Evolutionary conservation across 257 asterid species (phyloP), one percentile per base, ranked within the genome.

Genomic region (Echites panduratus): DNA sequence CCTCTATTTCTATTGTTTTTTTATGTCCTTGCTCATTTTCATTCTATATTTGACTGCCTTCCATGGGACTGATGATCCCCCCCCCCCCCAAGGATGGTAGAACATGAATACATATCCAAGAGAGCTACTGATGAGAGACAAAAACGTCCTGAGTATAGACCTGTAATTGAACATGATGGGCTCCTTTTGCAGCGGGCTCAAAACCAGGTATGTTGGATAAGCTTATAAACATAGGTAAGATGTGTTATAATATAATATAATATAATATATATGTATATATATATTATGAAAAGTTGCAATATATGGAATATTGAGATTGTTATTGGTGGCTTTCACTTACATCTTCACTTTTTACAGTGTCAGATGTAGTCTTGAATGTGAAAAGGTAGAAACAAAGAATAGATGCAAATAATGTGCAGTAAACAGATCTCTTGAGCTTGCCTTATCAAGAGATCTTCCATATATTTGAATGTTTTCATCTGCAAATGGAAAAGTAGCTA

Each of bases 161-260:
- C 97, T 75, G 72, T 91, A 52, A 83, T 91, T 45, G 99, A 91
- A 41, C 91, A 94, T 74, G 97, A 94, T 77, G 89, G 96, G 44
- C 80, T 94, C 76, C 82, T 84, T 40, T 83, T 89, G 85, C 94
- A 86, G 77, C 87, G 77, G 68, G 70, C 85, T 58, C 83, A 71
- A 59, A 86, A 84, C 77, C 88, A 87, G 97, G 97, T 91, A 56
- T 74, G 73, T 65, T 77, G 10, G n/a, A 47, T 49, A 40, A 29
- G 38, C 35, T 70, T 65, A 29, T 38, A n/a, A 22, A 7, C 56
- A 68, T 44, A 27, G 57, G 69, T 10, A 24, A 49, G n/a, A 68
- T 50, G 54, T 49, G 20, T 13, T 49, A 49, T 4, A 13, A 6
- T n/a, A n/a, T n/a, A n/a, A n/a, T n/a, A n/a, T n/a, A n/a, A 13